These are phyloP conservation scores for Sclerotinia minor DNA, from an alignment of 2,329 filamentous ascomycete species.

Conservation along the genomic window DNA sequence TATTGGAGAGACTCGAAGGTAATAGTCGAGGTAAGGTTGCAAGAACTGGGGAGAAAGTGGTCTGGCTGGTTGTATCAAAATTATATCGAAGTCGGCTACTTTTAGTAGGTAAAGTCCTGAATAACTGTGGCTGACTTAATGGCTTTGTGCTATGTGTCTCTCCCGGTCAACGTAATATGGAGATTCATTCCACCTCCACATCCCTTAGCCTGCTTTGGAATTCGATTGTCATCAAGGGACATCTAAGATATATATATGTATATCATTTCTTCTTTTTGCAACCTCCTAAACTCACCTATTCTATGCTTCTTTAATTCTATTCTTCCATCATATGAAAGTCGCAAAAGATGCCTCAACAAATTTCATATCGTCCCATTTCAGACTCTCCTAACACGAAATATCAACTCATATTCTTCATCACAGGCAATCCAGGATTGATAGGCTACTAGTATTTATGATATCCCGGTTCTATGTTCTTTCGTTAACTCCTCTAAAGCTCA, in stretches of 20 bases:
- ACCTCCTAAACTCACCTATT: not conserved
- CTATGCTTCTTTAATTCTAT: not conserved
- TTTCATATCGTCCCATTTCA: slow-evolving; percentile 30
- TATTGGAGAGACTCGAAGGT: too few species aligned
- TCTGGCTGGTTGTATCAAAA: too few species aligned
- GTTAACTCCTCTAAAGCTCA: slow-evolving; percentile 5
- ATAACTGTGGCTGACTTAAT: not conserved
- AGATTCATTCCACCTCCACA: not conserved
- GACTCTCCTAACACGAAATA: slow-evolving; percentile 27
- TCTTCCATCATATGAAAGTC: not conserved
- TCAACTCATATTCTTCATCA: slow-evolving; percentile 67
- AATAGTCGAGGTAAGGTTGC: too few species aligned
- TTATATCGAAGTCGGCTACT: too few species aligned
- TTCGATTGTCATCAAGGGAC: not conserved
- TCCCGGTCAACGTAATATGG: not conserved
- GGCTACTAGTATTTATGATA: slow-evolving; percentile 59
- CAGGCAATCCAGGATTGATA: slow-evolving; percentile 75
- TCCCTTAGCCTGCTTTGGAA: not conserved
- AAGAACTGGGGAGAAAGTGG: too few species aligned
- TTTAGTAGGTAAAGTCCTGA: too few species aligned
- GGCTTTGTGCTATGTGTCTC: fast-evolving
- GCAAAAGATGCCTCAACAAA: slow-evolving; percentile 24
- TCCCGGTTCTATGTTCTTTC: not conserved
- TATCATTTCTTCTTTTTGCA: not conserved
- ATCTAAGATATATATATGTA: too few species aligned